phyloP scores from a whole-genome alignment of 2,329 filamentous ascomycete genomes.

The Aspergillus ochraceoroseus region DNA sequence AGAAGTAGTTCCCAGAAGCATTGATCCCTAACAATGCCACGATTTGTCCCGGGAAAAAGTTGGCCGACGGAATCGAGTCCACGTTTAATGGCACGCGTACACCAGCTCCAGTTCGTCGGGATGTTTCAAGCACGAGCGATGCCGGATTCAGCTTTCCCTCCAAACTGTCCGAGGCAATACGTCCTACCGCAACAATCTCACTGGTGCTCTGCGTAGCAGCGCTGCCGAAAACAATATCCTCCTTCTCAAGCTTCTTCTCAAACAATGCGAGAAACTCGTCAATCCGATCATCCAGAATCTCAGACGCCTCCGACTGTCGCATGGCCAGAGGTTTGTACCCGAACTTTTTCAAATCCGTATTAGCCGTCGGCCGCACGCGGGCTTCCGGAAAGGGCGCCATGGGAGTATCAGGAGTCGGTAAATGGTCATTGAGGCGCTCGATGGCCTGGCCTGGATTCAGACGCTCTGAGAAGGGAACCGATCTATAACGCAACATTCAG shows the following conservation, averaged over 20 bases:
- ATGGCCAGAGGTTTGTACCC: constrained; percentile 89
- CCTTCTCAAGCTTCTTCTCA: constrained; percentile 67
- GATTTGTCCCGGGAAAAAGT: constrained; percentile 92
- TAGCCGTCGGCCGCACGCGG: constrained; percentile 77
- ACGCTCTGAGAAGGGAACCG: constrained; percentile 68
- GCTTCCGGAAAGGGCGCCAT: constrained; percentile 67
- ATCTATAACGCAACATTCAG: constrained; percentile 35
- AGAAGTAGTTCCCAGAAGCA: constrained; percentile 75
- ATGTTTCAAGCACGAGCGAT: constrained; percentile 83
- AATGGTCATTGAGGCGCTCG: constrained; percentile 75
- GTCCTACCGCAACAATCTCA: constrained; percentile 83
- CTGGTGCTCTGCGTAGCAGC: constrained; percentile 78
- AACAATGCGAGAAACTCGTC: constrained; percentile 77
- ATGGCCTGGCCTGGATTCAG: constrained; percentile 73
- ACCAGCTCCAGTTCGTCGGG: constrained; percentile 75
- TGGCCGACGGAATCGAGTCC: constrained; percentile 62
- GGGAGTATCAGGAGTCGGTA: constrained; percentile 62
- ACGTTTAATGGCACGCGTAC: constrained; percentile 75
- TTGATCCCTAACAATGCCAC: constrained; percentile 84
- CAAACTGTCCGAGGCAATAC: constrained; percentile 79
- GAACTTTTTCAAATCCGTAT: constrained; percentile 85
- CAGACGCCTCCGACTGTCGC: constrained; percentile 87
- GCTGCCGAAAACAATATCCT: constrained; percentile 78
- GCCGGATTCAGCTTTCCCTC: constrained; percentile 82
- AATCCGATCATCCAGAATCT: constrained; percentile 91